Conservation (phyloP, 805 yeast species). For the Hanseniaspora singularis region DNA sequence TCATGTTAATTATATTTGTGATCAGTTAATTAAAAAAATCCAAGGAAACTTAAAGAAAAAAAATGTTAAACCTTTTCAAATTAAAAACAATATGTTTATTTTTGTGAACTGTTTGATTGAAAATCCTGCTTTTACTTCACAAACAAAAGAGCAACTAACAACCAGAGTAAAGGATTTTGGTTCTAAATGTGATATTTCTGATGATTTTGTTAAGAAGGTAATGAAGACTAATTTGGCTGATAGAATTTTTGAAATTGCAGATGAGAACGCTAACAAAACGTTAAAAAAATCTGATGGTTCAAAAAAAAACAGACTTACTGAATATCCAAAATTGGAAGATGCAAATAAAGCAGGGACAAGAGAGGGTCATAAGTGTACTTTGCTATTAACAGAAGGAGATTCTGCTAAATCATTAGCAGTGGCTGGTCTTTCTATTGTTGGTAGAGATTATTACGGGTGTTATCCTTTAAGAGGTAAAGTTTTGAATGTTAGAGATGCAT, state of each 20-base stretch:
- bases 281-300: constrained; percentile 81
- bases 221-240: constrained; percentile 60
- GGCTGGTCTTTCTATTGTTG: constrained; percentile 87
- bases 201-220: constrained; percentile 58
- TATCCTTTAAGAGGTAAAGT: constrained; percentile 92
- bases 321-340: constrained; percentile 80
- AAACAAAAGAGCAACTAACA: constrained; percentile 90
- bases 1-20: constrained; percentile 76
- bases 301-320: constrained; percentile 72
- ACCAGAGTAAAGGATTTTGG: constrained; percentile 85
- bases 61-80: constrained; percentile 71
- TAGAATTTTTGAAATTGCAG: constrained; percentile 70
- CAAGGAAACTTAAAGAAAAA: constrained; percentile 60
- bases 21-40: constrained; percentile 69
- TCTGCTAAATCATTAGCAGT: constrained; percentile 89
- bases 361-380: constrained; percentile 83
- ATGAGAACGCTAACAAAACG: constrained; percentile 76
- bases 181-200: constrained; percentile 65
- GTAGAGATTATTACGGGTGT: constrained; percentile 89
- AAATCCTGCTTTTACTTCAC: constrained; percentile 95
- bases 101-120: constrained; percentile 87
- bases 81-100: constrained; percentile 77
- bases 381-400: constrained; percentile 92
- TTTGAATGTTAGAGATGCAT: constrained; percentile 90
- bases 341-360: constrained; percentile 93